Conservation (phyloP, 306 rosid genomes). For the Oemleria cerasiformis region DNA sequence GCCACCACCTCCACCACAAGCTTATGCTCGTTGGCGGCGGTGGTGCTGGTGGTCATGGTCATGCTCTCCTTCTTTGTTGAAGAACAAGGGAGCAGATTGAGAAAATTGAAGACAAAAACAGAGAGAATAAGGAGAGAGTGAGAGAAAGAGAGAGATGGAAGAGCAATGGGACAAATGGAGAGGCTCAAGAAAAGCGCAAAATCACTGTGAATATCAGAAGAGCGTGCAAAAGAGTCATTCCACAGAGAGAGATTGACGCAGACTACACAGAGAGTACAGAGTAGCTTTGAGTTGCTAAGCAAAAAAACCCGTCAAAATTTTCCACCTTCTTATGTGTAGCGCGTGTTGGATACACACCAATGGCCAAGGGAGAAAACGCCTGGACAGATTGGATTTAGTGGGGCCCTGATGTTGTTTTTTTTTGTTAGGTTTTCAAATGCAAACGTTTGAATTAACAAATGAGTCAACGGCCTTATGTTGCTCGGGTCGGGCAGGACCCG, state of each 20-base stretch:
- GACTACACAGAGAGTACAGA: background rate
- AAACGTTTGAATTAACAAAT: background rate
- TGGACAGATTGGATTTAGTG: constrained; percentile 33
- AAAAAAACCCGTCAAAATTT: no score
- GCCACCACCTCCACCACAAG: constrained; percentile 55
- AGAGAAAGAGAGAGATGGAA: constrained; percentile 15
- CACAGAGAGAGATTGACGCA: background rate
- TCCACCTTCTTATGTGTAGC: no score
- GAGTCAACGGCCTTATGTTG: constrained; percentile 5
- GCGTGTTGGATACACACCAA: no score
- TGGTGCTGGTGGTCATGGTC: constrained; percentile 7
- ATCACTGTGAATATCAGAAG: constrained; percentile 18
- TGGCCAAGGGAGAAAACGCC: background rate
- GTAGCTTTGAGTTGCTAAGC: no score
- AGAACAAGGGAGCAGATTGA: background rate
- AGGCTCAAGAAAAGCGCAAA: constrained; percentile 24
- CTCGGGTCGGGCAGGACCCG: background rate
- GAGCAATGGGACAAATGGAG: constrained; percentile 9
- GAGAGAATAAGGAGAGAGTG: background rate
- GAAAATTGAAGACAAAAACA: background rate
- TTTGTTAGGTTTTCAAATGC: no score
- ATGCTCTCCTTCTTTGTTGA: constrained; percentile 11
- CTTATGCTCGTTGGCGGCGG: constrained; percentile 32
- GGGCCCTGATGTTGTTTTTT: constrained; percentile 21
- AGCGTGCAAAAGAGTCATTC: constrained; percentile 27